These are phyloP conservation scores for Orbilia oligospora DNA, from an alignment of 2,329 filamentous ascomycete genomes.

Conservation along the genomic window DNA sequence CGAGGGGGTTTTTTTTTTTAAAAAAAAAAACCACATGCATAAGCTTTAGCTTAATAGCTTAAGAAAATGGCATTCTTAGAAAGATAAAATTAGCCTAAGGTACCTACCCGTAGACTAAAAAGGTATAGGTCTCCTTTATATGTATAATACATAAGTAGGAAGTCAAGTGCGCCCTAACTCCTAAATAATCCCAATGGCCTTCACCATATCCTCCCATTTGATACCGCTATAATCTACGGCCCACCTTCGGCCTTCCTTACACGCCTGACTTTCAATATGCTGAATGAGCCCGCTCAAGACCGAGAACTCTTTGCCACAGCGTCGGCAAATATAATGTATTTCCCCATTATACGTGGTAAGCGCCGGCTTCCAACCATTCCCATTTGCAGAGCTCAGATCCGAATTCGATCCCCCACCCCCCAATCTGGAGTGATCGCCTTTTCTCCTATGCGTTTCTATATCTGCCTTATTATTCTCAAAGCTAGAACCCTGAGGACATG, in stretches of 20 bases:
- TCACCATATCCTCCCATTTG: slow-evolving; percentile 13
- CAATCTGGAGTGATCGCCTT: neutral
- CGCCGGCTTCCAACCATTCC: no score
- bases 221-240: neutral
- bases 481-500: no score
- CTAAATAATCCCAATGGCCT: slow-evolving; percentile 11
- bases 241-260: neutral
- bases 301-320: slow-evolving; percentile 7
- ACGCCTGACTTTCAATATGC: slow-evolving; percentile 4
- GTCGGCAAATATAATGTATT: neutral
- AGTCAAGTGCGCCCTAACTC: no score
- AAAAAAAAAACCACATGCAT: no score
- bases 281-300: slow-evolving; percentile 3
- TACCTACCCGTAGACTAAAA: no score
- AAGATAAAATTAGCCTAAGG: no score
- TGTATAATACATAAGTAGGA: no score
- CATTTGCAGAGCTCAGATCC: neutral
- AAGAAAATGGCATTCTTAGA: no score
- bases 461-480: slow-evolving; percentile 11
- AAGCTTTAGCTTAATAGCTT: no score
- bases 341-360: neutral
- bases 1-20: no score
- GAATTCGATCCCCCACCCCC: neutral
- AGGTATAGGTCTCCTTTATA: no score
- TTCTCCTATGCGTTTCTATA: neutral